Base-by-base conservation (phyloP, 179 eudicot genomes). In the Spinacia oleracea region DNA sequence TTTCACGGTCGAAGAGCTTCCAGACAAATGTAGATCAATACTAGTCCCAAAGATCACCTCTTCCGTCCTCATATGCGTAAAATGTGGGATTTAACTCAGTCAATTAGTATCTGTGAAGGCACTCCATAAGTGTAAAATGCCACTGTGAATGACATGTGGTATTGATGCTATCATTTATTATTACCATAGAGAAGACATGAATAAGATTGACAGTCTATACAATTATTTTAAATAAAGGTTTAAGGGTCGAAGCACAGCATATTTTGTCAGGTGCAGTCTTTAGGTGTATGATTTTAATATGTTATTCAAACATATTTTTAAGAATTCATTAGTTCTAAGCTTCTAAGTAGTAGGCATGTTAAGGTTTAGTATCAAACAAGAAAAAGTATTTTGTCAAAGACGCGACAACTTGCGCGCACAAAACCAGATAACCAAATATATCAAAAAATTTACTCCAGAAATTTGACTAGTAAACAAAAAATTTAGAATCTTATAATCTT, bases 101-200 rank as follows among this genome's bases (percentile, higher is more conserved):
- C 50, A 60, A 60, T 76, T 76, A 63, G 78, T 50, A 76, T 70
- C 58, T 70, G 56, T 67, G 32, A 69, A 69, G 67, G 68, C 67
- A 34, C 74, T 68, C 29, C 2, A 27, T 77, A 25, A 65, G 34
- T 53, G 35, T 77, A 34, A 42, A 56, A 42, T 77, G 65, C 5
- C 38, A 77, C 43, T 58, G 63, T 27, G 50, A 34, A 20, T 72
- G 21, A 48, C 65, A 21, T 50, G 23, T 31, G 18, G 35, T 34
- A 27, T 59, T 40, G n/a, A 31, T 46, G 51, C 32, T 46, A 43
- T 75, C 21, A 45, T 10, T 43, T 58, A 75, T 68, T 68, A 35
- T 45, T 60, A 40, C 53, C 10, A 56, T 32, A 42, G 80, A 58
- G 18, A 69, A 29, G 81, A 60, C 81, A 42, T 31, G 64, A 50